Base-by-base conservation (phyloP, 2,329 filamentous ascomycete genomes). In the Fusarium sp. region DNA sequence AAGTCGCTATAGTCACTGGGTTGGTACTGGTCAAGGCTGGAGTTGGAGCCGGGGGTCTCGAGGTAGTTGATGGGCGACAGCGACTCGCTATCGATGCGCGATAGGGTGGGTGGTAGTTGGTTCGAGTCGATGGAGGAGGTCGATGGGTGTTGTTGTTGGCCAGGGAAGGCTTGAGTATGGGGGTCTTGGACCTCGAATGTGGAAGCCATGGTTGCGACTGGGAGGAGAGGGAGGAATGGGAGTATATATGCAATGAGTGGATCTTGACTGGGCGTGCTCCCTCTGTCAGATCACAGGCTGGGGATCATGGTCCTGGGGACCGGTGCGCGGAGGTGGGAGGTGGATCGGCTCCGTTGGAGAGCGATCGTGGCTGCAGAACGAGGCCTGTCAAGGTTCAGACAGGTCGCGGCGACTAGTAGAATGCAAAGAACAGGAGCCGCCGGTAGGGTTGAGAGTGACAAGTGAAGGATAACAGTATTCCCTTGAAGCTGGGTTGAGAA, bases 31-130 rank as follows among this genome's bases (percentile, higher is more conserved):
- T 86, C 87, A 50, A 85, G 78, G 27, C 82, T 84, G 4, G 86
- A 86, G 60, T 84, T 80, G 16, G 88, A 89, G 68, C 87, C 88
- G 72, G 88, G 88, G 1, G 88, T 89, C 66, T 86, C 81, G 61
- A 81, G 76, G 50, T 81, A 79, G 59, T 82, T 77, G 41, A 78
- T 65, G 14, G 81, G 79, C 5, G 79, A 83, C 25, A 80, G 68
- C 9, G 78, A 79, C 32, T 81, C 80, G 62, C 77, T 79, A 13
- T 80, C 75, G 70, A 75, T 76, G 64, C 84, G 84, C 66, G 86
- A 86, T 66, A 87, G 83, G 70, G 83, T 83, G 35, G 85, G 83
- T 61, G 85, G 85, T 72, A 87, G 80, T 61, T 85, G 80, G 74
- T 82, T 82, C 64, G 82, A 80, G 72, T 82, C 81, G 69, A 80